A percentile compares a stretch with the other conserved stretches of the same genome.
phyloP scores from a whole-genome alignment of 352 stramenopile genomes.

The Phytophthora pini region DNA sequence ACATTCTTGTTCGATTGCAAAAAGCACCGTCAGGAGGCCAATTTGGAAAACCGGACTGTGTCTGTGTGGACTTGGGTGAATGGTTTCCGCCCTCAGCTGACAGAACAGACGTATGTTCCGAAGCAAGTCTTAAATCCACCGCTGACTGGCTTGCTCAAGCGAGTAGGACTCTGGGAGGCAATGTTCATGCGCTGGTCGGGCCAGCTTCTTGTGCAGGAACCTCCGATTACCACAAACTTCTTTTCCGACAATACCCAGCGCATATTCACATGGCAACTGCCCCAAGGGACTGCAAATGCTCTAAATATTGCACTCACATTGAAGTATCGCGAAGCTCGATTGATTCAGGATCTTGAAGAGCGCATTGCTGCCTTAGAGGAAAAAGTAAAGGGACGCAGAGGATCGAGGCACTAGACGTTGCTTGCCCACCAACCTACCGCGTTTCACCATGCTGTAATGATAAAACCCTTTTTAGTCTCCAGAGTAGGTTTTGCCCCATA shows the following conservation, averaged over 20 bases:
- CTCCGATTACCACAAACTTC: conserved; percentile 41
- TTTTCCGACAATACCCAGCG: conserved; percentile 68
- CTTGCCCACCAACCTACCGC: not conserved
- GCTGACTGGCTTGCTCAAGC: conserved; percentile 65
- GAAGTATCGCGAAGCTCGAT: conserved; percentile 50
- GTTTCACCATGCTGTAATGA: conserved; percentile 4
- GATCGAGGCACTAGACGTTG: conserved; percentile 40
- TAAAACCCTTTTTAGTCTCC: conserved; percentile 15
- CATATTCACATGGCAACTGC: conserved; percentile 73
- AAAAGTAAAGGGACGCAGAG: conserved; percentile 29
- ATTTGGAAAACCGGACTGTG: conserved; percentile 63
- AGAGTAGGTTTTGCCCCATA: conserved; percentile 47
- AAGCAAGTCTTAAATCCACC: conserved; percentile 66
- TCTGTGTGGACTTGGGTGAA: conserved; percentile 89
- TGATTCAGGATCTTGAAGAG: conserved; percentile 52
- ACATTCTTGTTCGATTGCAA: conserved; percentile 98
- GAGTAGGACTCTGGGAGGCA: conserved; percentile 68
- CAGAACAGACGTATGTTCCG: conserved; percentile 55
- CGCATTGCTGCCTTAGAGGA: conserved; percentile 46
- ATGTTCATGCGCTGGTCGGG: conserved; percentile 82
- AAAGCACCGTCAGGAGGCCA: conserved; percentile 68
- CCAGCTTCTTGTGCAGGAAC: conserved; percentile 64
- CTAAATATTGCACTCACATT: conserved; percentile 49
- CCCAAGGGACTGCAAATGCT: conserved; percentile 54
- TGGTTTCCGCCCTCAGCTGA: conserved; percentile 70